These are phyloP conservation scores for Thraustochytrium striatum DNA, from an alignment of 352 stramenopile genomes.

Conservation along the genomic window DNA sequence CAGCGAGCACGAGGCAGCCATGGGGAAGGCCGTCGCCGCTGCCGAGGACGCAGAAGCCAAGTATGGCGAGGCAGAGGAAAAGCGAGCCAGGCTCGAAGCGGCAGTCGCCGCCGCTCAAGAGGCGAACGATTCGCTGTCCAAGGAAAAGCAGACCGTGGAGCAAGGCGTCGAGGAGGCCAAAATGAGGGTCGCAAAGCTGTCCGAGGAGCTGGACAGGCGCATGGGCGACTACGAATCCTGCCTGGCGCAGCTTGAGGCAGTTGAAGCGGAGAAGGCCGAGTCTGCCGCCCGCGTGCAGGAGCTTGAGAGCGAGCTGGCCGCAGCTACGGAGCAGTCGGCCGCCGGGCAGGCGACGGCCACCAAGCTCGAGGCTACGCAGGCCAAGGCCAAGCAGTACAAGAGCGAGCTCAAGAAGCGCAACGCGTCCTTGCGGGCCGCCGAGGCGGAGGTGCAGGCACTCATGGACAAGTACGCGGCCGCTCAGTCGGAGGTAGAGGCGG, in stretches of 20 bases:
- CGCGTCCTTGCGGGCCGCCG: background rate
- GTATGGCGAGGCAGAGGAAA: no score
- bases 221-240: background rate
- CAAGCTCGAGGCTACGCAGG: background rate
- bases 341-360: background rate
- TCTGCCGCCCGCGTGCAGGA: background rate
- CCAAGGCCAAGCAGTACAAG: background rate
- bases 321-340: background rate
- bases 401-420: background rate
- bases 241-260: background rate
- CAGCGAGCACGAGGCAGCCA: no score
- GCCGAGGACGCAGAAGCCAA: no score
- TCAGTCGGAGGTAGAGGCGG: no score
- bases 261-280: background rate
- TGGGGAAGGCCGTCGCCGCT: no score
- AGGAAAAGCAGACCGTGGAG: conserved; percentile 20
- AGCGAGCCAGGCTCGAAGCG: no score
- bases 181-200: conserved; percentile 4
- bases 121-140: background rate
- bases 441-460: background rate
- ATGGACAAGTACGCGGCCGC: no score
- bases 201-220: background rate
- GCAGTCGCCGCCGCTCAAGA: no score
- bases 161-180: background rate
- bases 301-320: background rate